Evolutionary conservation across 176 grass and related monocot genomes (phyloP), one percentile per base, ranked within the genome.

Genomic region (Alopecurus myosuroides): DNA sequence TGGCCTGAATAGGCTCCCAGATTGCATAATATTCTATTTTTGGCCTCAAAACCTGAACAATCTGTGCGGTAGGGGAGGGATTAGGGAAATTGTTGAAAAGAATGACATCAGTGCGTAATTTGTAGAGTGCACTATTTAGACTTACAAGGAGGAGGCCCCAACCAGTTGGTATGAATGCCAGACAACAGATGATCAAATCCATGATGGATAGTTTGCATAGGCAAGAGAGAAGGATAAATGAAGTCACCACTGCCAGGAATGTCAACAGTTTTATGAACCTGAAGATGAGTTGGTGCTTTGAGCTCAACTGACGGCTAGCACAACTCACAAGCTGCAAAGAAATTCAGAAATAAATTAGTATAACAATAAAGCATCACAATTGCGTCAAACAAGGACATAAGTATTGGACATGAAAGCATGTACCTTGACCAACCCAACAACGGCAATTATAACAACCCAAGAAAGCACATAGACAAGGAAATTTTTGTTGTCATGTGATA

Each of bases 391-490:
- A 20, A 79, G 46, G 60, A 39, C 70, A 26, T 6, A 1, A 35
- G 61, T 77, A 66, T 44, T 55, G 39, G 61, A 81, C 78, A 74
- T 67, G 45, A 76, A 76, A 82, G 55, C 31, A 17, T 28, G 23
- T 94, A 98, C 96, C 96, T 98, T 98, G 77, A 98, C 96, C 2
- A 95, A 79, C 45, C 77, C 88, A 90, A 98, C 80, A 78, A 98
- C 78, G 62, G 89, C 80, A 62, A 98, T 34, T 61, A 98, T 98
- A n/a, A 98, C 96, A 39, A 95, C 44, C 96, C 96, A 98, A 0
- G 96, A 98, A 82, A 98, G 89, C 61, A 98, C 71, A 77, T 98
- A 98, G 23, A 98, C 93, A 74, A 92, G 46, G 52, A 98, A 94
- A 82, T 85, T 98, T 81, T 93, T 95, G 86, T 88, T 98, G 57